These are phyloP conservation scores for Naematelia encephala DNA, from an alignment of 768 basidiomycete species.

Conservation along the genomic window DNA sequence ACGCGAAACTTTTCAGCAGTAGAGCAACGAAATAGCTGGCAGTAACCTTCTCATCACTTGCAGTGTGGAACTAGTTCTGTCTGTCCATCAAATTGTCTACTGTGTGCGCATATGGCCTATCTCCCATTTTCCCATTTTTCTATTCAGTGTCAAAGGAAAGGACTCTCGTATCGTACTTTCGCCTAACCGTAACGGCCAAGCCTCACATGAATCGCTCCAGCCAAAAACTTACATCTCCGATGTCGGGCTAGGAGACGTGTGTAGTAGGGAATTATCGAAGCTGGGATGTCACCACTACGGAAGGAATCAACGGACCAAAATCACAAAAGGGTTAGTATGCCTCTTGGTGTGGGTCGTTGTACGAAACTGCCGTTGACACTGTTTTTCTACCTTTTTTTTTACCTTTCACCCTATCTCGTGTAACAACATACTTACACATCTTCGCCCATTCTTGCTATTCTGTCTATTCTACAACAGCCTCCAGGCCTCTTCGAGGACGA, in stretches of 20 bases:
- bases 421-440: background rate
- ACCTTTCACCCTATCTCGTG: background rate
- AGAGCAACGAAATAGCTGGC: background rate
- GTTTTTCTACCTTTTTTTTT: background rate
- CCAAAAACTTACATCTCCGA: background rate
- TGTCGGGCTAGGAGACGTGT: background rate
- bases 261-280: background rate
- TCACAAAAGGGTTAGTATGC: background rate
- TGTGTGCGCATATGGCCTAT: background rate
- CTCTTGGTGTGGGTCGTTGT: background rate
- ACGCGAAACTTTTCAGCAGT: background rate
- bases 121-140: background rate
- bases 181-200: no score
- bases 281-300: background rate
- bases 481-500: slow-evolving; percentile 28
- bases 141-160: background rate
- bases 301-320: background rate
- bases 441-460: slow-evolving; percentile 2
- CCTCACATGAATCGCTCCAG: background rate
- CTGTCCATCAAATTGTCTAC: background rate
- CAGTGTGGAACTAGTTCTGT: background rate
- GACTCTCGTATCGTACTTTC: no score
- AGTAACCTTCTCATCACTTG: background rate
- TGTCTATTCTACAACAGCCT: slow-evolving; percentile 18
- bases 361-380: background rate